These are phyloP conservation scores for Jackrogersella multiformis DNA, from an alignment of 495 filamentous ascomycete species.

Conservation along the genomic window DNA sequence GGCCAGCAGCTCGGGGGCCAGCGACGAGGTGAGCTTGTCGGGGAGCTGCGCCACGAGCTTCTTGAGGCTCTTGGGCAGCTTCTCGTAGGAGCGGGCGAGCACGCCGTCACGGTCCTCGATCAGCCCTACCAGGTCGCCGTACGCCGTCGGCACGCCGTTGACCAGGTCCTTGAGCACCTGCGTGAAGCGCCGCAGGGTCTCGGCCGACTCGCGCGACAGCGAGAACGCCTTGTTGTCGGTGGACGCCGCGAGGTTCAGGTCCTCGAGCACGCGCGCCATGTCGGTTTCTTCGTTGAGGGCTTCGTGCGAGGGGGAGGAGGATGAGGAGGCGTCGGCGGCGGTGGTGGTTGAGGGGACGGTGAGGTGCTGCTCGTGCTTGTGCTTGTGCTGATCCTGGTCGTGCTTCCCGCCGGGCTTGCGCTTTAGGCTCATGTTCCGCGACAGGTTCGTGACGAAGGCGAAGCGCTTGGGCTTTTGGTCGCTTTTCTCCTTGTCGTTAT, in stretches of 20 bases:
- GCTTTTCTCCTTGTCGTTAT: conserved; percentile 23
- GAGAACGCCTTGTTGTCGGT: conserved; percentile 63
- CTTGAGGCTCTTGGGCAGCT: conserved; percentile 83
- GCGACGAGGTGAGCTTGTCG: conserved; percentile 74
- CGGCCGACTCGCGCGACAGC: conserved; percentile 80
- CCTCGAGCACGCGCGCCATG: conserved; percentile 75
- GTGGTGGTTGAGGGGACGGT: conserved; percentile 16
- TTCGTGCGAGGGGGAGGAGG: conserved; percentile 44
- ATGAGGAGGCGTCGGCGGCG: conserved; percentile 53
- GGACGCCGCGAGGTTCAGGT: conserved; percentile 38
- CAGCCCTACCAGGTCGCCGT: conserved; percentile 83
- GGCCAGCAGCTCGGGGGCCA: conserved; percentile 84
- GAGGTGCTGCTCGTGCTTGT: conserved; percentile 21
- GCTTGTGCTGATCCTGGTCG: background rate
- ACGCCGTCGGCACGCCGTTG: conserved; percentile 91
- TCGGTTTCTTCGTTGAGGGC: conserved; percentile 74
- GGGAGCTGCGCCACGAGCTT: conserved; percentile 87
- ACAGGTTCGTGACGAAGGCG: conserved; percentile 43
- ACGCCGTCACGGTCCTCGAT: conserved; percentile 81
- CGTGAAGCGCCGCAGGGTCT: conserved; percentile 83
- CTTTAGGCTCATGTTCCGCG: conserved; percentile 21
- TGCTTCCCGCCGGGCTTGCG: conserved; percentile 31
- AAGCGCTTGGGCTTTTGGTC: conserved; percentile 53
- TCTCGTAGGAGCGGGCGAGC: conserved; percentile 77
- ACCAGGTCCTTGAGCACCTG: conserved; percentile 89